Percentiles rank a stretch among this genome's conserved stretches.
Conservation (phyloP, 1,284 basidiomycete species). For the Puccinia polysora region DNA sequence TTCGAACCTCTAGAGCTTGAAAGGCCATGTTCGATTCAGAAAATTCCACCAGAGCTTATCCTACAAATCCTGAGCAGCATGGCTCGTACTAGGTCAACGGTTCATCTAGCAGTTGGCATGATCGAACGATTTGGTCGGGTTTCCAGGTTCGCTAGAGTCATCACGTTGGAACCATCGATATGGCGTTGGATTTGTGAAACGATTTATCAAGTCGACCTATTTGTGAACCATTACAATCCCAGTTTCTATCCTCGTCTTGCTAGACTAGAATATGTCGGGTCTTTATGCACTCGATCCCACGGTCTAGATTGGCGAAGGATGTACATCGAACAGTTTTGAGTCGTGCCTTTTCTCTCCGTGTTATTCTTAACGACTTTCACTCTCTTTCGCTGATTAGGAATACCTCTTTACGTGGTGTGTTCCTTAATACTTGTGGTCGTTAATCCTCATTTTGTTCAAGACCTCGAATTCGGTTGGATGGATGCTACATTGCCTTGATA, state of each 20-base stretch:
- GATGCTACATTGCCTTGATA: constrained; percentile 30
- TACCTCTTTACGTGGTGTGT: no score
- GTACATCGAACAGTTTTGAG: constrained; percentile 20
- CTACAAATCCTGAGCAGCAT: not conserved
- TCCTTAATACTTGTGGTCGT: not conserved
- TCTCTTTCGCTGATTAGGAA: not conserved
- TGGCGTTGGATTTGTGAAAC: constrained; percentile 8
- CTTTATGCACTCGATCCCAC: constrained; percentile 5
- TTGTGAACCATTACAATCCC: not conserved
- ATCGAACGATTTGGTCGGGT: constrained; percentile 18
- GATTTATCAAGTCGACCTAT: constrained; percentile 11
- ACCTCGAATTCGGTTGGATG: constrained; percentile 29
- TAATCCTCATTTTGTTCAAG: not conserved
- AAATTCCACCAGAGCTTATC: constrained; percentile 4
- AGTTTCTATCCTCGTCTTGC: not conserved
- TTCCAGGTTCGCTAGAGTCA: not conserved
- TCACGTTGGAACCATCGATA: constrained; percentile 1
- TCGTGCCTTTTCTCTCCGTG: not conserved
- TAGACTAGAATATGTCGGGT: not conserved
- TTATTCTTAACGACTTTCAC: not conserved
- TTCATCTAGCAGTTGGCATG: not conserved
- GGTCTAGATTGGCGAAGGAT: constrained; percentile 30
- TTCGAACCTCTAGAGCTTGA: not conserved
- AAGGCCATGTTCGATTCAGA: not conserved
- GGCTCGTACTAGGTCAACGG: not conserved